phyloP scores from a whole-genome alignment of 345 rosid genomes.

The Acer negundo region DNA sequence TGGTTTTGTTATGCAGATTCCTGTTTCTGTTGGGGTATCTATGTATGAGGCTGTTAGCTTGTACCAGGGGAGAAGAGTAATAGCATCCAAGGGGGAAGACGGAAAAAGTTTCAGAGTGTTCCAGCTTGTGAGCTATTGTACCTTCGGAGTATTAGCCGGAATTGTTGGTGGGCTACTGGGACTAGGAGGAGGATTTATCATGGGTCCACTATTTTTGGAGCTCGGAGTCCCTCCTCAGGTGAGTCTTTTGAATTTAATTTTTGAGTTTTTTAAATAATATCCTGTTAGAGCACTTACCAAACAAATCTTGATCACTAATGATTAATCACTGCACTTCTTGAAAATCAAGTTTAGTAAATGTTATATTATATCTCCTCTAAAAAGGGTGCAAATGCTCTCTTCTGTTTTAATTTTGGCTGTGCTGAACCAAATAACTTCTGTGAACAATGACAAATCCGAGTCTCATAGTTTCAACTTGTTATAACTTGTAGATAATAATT shows the following conservation, averaged over 20 bases:
- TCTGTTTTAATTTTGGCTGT: too few species aligned
- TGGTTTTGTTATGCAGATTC: constrained; percentile 29
- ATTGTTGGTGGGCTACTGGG: constrained; percentile 43
- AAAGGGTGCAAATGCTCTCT: too few species aligned
- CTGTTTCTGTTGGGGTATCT: constrained; percentile 40
- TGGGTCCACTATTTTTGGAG: constrained; percentile 48
- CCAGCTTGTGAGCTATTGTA: constrained; percentile 30
- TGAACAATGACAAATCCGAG: background rate
- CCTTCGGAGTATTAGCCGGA: constrained; percentile 34
- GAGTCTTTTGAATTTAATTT: constrained; percentile 5
- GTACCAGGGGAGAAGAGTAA: constrained; percentile 35
- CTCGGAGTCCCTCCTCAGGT: constrained; percentile 48
- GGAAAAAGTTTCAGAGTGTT: constrained; percentile 20
- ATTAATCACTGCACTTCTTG: too few species aligned
- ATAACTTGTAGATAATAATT: too few species aligned
- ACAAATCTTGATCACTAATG: background rate
- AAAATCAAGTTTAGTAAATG: too few species aligned
- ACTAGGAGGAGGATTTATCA: constrained; percentile 45
- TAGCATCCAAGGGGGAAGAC: constrained; percentile 34
- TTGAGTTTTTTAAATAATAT: background rate
- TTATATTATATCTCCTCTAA: too few species aligned
- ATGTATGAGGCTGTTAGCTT: constrained; percentile 36
- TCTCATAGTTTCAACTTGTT: too few species aligned
- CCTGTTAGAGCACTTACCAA: background rate
- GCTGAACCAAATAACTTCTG: too few species aligned